Conservation (phyloP, 805 yeast genomes). For the Metschnikowia matae region DNA sequence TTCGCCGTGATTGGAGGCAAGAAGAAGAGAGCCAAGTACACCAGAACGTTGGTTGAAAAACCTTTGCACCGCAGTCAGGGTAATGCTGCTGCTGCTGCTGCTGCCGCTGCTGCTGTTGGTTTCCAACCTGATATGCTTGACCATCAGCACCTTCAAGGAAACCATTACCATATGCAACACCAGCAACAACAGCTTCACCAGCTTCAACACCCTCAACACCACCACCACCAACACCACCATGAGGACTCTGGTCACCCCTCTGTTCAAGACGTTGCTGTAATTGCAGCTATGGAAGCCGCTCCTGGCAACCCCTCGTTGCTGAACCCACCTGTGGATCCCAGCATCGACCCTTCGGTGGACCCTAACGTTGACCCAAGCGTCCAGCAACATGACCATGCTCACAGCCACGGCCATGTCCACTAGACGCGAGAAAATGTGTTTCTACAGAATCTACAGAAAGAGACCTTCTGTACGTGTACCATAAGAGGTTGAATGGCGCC, state of each 20-base stretch:
- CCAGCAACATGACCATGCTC: slow-evolving; percentile 40
- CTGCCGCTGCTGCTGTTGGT: slow-evolving; percentile 21
- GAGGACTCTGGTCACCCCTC: slow-evolving; percentile 24
- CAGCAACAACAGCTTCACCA: slow-evolving; percentile 24
- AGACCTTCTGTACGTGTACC: slow-evolving; percentile 10
- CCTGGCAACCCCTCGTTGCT: slow-evolving; percentile 25
- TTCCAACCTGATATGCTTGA: slow-evolving; percentile 23
- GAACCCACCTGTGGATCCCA: slow-evolving; percentile 32
- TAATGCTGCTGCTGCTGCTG: slow-evolving; percentile 24
- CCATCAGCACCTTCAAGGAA: slow-evolving; percentile 21
- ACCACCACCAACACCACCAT: slow-evolving; percentile 25
- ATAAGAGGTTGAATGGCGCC: slow-evolving; percentile 4
- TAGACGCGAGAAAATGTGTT: slow-evolving; percentile 6
- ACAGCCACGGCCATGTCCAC: slow-evolving; percentile 23
- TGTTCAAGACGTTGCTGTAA: slow-evolving; percentile 40
- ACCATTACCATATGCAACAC: slow-evolving; percentile 20
- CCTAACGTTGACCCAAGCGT: slow-evolving; percentile 44
- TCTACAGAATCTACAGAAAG: slow-evolving; percentile 1
- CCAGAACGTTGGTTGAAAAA: slow-evolving; percentile 42
- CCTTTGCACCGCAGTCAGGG: slow-evolving; percentile 31
- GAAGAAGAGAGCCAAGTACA: slow-evolving; percentile 37
- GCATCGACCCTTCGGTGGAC: slow-evolving; percentile 35
- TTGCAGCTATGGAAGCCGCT: slow-evolving; percentile 39
- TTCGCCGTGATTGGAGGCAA: slow-evolving; percentile 23
- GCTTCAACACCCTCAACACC: slow-evolving; percentile 18